Evolutionary conservation across 2,329 filamentous ascomycete species (phyloP), one percentile per base, ranked within the genome.

Genomic region (Cordyceps farinosa): DNA sequence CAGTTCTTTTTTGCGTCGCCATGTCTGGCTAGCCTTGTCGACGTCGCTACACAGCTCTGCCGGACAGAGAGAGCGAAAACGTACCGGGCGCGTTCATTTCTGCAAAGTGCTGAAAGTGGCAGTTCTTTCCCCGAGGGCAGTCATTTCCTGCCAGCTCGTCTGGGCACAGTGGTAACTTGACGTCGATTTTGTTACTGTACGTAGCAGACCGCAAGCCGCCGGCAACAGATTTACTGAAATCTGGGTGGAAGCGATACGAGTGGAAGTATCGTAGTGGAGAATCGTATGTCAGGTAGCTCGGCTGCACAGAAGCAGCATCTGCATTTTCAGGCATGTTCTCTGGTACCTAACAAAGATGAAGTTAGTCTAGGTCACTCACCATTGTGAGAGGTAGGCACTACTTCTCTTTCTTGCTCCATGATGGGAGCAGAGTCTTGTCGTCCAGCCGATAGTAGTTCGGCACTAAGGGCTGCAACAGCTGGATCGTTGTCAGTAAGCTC

Each of bases 171-270:
- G 85, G 84, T 69, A 84, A 87, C 65, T 86, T 82, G 30, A 87
- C 82, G 73, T 97, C 87, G 76, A 99, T 96, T 69, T 88, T 89
- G 76, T 96, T 91, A 78, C 91, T 97, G 78, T 94, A 98, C 50
- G 93, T 98, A 79, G 96, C 82, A 67, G 95, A 98, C 72, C 90
- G 88, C 72, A 92, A 89, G 50, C 94, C 94, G 66, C 88, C 89
- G 62, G 85, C 74, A 63, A 97, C 87, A 63, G 85, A 80, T 56
- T 89, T 76, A 67, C 82, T 79, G 77, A 88, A 98, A 58, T 85
- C 81, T 38, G 91, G 91, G 73, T 98, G 93, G 73, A 94, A 97
- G 69, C 94, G 91, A 77, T 91, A 99, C 44, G 91, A 89, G 74
- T 87, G 91, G 76, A 98, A 97, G 69, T 85, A 84, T 68, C 85